Evolutionary conservation across 75 land plant species (phyloP).

Genomic region (Chamaecyparis obtusa): DNA sequence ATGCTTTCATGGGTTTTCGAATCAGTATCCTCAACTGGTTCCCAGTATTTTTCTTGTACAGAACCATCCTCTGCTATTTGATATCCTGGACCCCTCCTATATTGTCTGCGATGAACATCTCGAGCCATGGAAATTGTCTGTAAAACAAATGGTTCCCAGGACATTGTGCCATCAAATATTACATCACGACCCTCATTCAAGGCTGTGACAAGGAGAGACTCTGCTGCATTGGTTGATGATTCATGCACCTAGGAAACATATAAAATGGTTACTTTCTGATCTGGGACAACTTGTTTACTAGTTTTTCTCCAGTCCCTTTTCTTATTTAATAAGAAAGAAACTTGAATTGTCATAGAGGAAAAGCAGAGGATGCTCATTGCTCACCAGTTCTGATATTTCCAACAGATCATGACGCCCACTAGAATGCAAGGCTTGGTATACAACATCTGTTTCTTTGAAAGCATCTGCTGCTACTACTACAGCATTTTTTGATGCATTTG

Average conservation of each 20-base stretch:
- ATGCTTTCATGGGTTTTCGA: slow-evolving; percentile 6
- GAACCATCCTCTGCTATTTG: slow-evolving; percentile 51
- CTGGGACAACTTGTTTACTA: background rate
- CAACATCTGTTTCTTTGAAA: slow-evolving; percentile 87
- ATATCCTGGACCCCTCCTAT: slow-evolving; percentile 82
- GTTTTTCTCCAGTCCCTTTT: background rate
- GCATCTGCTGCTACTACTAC: slow-evolving; percentile 92
- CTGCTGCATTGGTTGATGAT: slow-evolving; percentile 83
- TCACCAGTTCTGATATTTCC: slow-evolving; percentile 78
- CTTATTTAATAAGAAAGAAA: background rate
- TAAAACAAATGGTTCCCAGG: slow-evolving; percentile 87
- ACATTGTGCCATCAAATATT: slow-evolving; percentile 84
- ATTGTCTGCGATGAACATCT: slow-evolving; percentile 59
- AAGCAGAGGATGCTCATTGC: background rate
- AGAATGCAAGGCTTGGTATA: slow-evolving; percentile 67
- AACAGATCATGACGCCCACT: slow-evolving; percentile 63
- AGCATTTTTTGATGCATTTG: slow-evolving; percentile 56
- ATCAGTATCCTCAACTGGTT: slow-evolving; percentile 39
- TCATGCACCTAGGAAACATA: slow-evolving; percentile 60
- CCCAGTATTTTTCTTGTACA: slow-evolving; percentile 75
- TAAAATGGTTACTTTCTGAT: background rate
- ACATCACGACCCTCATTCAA: slow-evolving; percentile 89
- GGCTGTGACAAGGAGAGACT: slow-evolving; percentile 83
- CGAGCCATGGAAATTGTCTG: slow-evolving; percentile 85
- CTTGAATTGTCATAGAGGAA: background rate